These are phyloP conservation scores for Trichosanthes cucumerina DNA, from an alignment of 306 rosid species.

Conservation along the genomic window DNA sequence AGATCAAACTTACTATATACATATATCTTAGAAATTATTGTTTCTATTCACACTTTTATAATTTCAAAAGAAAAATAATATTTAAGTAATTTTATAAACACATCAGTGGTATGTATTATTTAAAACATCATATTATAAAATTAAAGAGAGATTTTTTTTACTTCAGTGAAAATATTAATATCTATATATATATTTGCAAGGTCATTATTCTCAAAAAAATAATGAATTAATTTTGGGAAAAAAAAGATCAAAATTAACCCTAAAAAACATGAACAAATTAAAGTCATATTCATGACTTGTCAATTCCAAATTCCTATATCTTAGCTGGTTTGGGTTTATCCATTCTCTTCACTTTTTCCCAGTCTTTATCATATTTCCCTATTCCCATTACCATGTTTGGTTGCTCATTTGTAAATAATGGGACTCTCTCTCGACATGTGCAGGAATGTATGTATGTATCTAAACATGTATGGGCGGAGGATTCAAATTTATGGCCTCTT, in stretches of 20 bases:
- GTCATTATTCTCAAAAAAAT: too few relatives aligned
- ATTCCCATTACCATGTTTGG: background rate
- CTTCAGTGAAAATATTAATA: background rate
- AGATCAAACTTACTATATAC: too few relatives aligned
- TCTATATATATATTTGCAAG: too few relatives aligned
- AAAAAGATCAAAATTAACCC: background rate
- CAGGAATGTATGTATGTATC: background rate
- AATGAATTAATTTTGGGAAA: too few relatives aligned
- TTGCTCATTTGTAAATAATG: background rate
- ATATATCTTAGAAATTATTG: background rate
- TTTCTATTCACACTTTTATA: background rate
- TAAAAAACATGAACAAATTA: background rate
- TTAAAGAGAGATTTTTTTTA: too few relatives aligned
- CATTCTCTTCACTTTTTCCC: background rate
- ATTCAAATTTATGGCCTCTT: too few relatives aligned
- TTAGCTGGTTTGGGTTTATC: background rate
- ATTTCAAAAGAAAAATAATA: background rate
- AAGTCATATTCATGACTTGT: background rate
- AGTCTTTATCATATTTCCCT: background rate
- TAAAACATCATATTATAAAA: too few relatives aligned
- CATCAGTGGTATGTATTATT: too few relatives aligned
- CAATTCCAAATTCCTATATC: background rate
- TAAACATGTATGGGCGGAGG: too few relatives aligned
- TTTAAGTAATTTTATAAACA: too few relatives aligned
- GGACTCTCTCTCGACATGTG: background rate